Percentiles rank a stretch among this genome's conserved stretches.
phyloP scores from a whole-genome alignment of 305 asterid genomes.

The Plantago coronopus region DNA sequence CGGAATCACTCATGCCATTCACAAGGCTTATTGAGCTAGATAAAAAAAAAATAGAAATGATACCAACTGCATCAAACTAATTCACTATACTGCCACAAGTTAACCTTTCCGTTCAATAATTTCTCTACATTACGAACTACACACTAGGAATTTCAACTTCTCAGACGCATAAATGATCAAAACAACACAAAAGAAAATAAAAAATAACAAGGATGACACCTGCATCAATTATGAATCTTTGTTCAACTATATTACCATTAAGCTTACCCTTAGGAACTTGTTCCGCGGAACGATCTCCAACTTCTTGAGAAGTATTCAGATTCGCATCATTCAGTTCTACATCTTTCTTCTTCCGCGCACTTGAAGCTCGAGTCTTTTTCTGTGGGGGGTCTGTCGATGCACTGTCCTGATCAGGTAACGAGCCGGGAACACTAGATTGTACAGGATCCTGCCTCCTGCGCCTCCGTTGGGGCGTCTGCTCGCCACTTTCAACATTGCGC shows the following conservation, averaged over 20 bases:
- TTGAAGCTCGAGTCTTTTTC: constrained; percentile 67
- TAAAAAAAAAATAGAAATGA: no score
- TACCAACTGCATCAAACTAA: no score
- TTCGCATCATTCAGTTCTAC: constrained; percentile 37
- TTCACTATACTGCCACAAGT: no score
- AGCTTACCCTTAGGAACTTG: constrained; percentile 32
- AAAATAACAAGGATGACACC: not conserved
- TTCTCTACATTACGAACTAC: no score
- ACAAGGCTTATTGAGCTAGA: no score
- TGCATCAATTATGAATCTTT: constrained; percentile 1
- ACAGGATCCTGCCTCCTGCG: constrained; percentile 66
- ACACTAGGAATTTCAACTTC: no score
- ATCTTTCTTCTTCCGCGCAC: constrained; percentile 49
- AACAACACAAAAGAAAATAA: not conserved
- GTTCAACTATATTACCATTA: constrained; percentile 14
- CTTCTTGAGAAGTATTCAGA: constrained; percentile 32
- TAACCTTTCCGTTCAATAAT: no score
- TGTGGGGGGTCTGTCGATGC: constrained; percentile 46
- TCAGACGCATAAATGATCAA: not conserved
- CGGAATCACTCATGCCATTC: no score
- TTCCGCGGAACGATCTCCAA: constrained; percentile 27
- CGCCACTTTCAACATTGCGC: constrained; percentile 32
- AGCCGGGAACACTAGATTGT: constrained; percentile 39
- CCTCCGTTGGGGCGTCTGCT: constrained; percentile 61
- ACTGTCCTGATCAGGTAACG: constrained; percentile 40